phyloP scores from a whole-genome alignment of 78 protist species.

The Tieghemostelium lacteum region DNA sequence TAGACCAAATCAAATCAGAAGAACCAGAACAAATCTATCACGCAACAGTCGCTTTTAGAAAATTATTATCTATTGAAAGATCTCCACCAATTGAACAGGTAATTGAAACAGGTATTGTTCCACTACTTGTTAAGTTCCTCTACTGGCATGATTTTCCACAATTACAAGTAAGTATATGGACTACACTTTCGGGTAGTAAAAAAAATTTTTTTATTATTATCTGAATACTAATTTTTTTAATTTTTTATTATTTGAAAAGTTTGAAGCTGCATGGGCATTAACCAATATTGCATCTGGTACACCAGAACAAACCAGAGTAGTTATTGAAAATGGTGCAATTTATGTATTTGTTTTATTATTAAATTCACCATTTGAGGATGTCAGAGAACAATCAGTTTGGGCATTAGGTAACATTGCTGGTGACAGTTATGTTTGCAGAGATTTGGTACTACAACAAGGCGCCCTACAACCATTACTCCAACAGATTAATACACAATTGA shows the following conservation, averaged over 20 bases:
- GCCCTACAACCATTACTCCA: conserved; percentile 85
- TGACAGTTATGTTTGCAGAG: conserved; percentile 93
- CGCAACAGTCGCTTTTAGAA: conserved; percentile 85
- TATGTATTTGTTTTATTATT: conserved; percentile 93
- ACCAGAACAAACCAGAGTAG: conserved; percentile 93
- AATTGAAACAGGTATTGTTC: conserved; percentile 93
- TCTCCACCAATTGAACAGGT: conserved; percentile 97
- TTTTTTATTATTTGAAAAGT: conserved; percentile 14
- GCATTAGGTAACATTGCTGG: conserved; percentile 99
- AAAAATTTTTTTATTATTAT: neutral
- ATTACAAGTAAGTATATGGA: conserved; percentile 76
- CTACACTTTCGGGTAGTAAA: neutral
- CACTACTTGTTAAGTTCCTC: conserved; percentile 93
- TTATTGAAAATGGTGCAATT: conserved; percentile 92
- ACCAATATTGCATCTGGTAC: conserved; percentile 95
- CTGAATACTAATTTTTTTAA: neutral
- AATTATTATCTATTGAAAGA: conserved; percentile 93
- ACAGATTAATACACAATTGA: conserved; percentile 10
- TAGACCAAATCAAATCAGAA: conserved; percentile 36
- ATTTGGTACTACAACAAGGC: conserved; percentile 83
- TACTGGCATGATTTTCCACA: conserved; percentile 37
- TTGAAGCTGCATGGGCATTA: conserved; percentile 99
- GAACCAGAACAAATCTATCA: conserved; percentile 16
- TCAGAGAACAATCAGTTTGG: conserved; percentile 98
- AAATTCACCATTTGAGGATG: conserved; percentile 87